A percentile compares a stretch with the other conserved stretches of the same genome.
These are phyloP conservation scores for Kodamaea hsintzibuensis DNA, from an alignment of 805 yeast genomes.

Conservation along the genomic window DNA sequence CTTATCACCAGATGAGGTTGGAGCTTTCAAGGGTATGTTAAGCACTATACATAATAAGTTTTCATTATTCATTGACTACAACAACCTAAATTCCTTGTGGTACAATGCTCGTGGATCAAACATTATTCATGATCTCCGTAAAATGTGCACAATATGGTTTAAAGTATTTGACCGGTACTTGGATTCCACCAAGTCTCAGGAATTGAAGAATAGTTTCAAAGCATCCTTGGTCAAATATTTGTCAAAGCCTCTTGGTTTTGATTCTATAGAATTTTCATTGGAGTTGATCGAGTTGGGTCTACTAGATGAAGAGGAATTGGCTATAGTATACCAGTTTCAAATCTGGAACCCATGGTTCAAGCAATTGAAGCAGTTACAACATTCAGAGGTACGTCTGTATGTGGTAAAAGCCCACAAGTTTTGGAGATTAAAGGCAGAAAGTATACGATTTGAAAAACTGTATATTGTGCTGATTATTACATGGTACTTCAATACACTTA, in stretches of 20 bases:
- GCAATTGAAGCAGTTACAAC: constrained; percentile 3
- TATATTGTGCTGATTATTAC: neutral
- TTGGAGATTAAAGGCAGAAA: constrained; percentile 5
- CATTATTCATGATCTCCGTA: constrained; percentile 4
- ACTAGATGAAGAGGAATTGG: neutral
- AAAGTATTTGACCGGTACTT: constrained; percentile 16
- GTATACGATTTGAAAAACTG: neutral
- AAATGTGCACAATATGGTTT: constrained; percentile 16
- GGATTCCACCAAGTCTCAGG: neutral
- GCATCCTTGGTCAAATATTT: constrained; percentile 1
- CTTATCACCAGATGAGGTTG: constrained; percentile 11
- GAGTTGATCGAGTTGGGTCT: constrained; percentile 5
- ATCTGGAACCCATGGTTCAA: constrained; percentile 42
- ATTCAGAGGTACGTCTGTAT: constrained; percentile 1
- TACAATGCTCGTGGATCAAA: neutral
- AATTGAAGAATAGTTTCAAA: constrained; percentile 1
- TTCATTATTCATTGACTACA: constrained; percentile 11
- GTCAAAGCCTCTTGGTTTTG: neutral
- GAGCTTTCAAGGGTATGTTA: constrained; percentile 8
- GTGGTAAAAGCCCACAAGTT: neutral
- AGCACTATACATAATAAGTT: constrained; percentile 13
- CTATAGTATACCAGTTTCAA: constrained; percentile 23
- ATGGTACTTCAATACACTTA: constrained; percentile 24
- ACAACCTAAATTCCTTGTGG: constrained; percentile 16
- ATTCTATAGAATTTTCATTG: neutral